A percentile compares a stretch with the other conserved stretches of the same genome.
Conservation (phyloP, 2,329 filamentous ascomycete species). For the Ophiostoma fasciatum region DNA sequence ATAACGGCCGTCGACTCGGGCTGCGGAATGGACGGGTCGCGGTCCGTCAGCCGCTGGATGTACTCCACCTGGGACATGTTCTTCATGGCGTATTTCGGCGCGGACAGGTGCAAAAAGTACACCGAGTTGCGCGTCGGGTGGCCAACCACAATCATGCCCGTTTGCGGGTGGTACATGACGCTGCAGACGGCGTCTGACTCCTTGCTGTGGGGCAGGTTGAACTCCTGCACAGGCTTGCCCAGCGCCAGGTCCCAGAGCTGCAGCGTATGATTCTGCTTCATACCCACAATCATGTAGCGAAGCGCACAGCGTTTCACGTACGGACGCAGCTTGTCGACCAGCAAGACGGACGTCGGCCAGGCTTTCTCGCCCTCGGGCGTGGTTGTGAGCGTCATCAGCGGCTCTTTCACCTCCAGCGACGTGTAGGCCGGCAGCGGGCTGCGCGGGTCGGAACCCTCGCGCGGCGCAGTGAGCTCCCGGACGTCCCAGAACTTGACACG, state of each 20-base stretch:
- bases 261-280: constrained; percentile 97
- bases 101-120: constrained; percentile 92
- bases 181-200: constrained; percentile 98
- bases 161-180: constrained; percentile 81
- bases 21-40: constrained; percentile 59
- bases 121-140: constrained; percentile 95
- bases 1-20: constrained; percentile 94
- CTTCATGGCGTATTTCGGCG: constrained; percentile 77
- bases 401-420: constrained; percentile 66
- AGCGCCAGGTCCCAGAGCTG: constrained; percentile 97
- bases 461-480: constrained; percentile 50
- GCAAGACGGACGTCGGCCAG: constrained; percentile 89
- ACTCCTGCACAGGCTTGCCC: constrained; percentile 89
- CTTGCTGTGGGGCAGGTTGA: constrained; percentile 89
- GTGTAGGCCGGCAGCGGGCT: constrained; percentile 38
- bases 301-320: constrained; percentile 82
- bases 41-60: constrained; percentile 60
- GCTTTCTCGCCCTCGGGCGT: constrained; percentile 83
- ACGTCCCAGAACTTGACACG: constrained; percentile 98
- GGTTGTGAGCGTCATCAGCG: constrained; percentile 73
- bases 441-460: constrained; percentile 34
- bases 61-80: constrained; percentile 78
- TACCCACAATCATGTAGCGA: constrained; percentile 89
- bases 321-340: constrained; percentile 90
- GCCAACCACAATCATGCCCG: constrained; percentile 86